Evolutionary conservation across 305 asterid species (phyloP), one percentile per base, ranked within the genome.

Genomic region (Solanum hybrid): DNA sequence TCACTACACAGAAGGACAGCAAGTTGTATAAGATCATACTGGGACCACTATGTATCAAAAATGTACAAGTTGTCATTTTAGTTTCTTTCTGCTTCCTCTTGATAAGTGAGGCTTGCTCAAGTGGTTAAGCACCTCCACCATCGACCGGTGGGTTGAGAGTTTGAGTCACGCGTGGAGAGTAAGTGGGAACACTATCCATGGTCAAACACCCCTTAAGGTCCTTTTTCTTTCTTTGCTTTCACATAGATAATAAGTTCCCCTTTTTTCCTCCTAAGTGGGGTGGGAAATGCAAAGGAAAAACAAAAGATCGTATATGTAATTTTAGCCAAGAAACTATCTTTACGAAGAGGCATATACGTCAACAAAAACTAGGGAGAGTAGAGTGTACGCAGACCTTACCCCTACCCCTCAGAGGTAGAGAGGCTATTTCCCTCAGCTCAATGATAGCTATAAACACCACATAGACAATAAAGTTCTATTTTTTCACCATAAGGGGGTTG

Each of bases 241-340:
- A 38, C 34, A 81, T 38, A 81, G 68, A 80, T 34, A 36, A 80
- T 38, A 36, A n/a, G 0, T 65, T 65, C 73, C 73, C 27, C 45
- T 33, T 78, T 10, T 78, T 0, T 20, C 3, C 13, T 68, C 27
- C 75, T 4, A n/a, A 68, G 26, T 22, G 85, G 34, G 34, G 6
- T n/a, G 31, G 31, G 13, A 84, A 41, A 84, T 26, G 65, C 72
- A 14, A 37, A 34, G 4, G 14, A 82, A n/a, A 45, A 13, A 68
- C 29, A 45, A 90, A 78, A 57, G 51, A 91, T 65, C 97, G 51
- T 95, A 96, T 97, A 97, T 90, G 95, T 96, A 97, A 89, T 93
- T 65, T 65, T 92, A 87, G 96, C 90, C 89, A 97, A 91, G 95
- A 99, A 97, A 90, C 92, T 90, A 65, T 93, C 91, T 77, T 92